Percentiles rank a stretch among this genome's conserved stretches.
Conservation (phyloP, 108 stramenopile species). For the Skeletonema grethae region DNA sequence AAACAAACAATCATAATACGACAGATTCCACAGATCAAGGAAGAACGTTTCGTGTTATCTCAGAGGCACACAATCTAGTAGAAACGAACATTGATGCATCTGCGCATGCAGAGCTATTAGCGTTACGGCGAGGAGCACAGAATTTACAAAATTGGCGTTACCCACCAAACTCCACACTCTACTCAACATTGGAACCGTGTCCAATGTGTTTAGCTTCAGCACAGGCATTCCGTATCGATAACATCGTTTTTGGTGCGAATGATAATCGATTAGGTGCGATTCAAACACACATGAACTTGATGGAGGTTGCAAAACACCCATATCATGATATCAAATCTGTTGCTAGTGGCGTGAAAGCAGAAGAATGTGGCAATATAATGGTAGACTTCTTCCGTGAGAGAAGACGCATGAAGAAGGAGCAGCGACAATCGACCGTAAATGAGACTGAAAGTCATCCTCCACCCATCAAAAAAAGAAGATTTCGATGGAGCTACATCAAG, state of each 20-base stretch:
- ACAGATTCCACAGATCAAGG: slow-evolving; percentile 7
- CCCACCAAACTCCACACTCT: slow-evolving; percentile 68
- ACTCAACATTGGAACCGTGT: slow-evolving; percentile 89
- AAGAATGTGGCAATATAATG: slow-evolving; percentile 69
- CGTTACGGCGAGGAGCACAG: slow-evolving; percentile 64
- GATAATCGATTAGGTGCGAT: slow-evolving; percentile 83
- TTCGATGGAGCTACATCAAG: not conserved
- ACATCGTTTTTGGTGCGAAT: slow-evolving; percentile 83
- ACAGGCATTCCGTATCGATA: slow-evolving; percentile 81
- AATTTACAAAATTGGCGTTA: slow-evolving; percentile 78
- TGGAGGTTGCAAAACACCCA: slow-evolving; percentile 75
- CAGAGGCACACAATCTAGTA: slow-evolving; percentile 75
- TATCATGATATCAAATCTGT: slow-evolving; percentile 73
- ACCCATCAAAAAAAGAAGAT: not conserved
- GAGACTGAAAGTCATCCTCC: not conserved
- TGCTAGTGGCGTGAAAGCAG: slow-evolving; percentile 56
- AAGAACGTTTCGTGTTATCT: slow-evolving; percentile 53
- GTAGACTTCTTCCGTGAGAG: slow-evolving; percentile 74
- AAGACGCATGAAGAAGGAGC: slow-evolving; percentile 37
- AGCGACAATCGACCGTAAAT: not conserved
- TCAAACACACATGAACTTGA: slow-evolving; percentile 63
- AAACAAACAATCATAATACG: slow-evolving; percentile 6
- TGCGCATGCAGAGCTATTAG: slow-evolving; percentile 85
- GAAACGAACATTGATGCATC: slow-evolving; percentile 81
- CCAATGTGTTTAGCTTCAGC: slow-evolving; percentile 85